Evolutionary conservation across 176 grass and related monocot genomes (phyloP), one percentile per base, ranked within the genome.

Genomic region (Dactylis glomerata): DNA sequence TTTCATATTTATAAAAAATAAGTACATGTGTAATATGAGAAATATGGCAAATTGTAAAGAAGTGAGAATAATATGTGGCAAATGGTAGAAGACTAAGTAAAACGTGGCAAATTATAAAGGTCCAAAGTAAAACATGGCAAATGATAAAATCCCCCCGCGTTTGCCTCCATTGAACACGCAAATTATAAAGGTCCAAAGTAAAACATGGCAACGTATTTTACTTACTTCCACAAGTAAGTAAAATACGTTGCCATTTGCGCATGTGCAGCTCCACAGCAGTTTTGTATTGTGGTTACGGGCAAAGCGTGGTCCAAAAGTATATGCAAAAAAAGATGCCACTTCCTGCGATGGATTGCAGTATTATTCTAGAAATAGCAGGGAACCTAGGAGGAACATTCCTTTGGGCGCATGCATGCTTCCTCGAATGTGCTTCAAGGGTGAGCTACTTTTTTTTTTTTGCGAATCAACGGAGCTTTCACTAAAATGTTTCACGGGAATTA

Each of bases 311-410:
- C 57, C 3, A 58, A 27, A 78, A 16, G 27, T 64, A 64, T 64
- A 31, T 32, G 17, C 5, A 32, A 32, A 5, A 64, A 64, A 40
- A 31, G 55, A 79, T 30, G 36, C 55, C 23, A 62, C 17, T 14
- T 46, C 9, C 4, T 12, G 23, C 4, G 23, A 42, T 34, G 73
- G 47, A 54, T 49, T 17, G 2, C 15, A 38, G 32, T 23, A 68
- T 54, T 68, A 81, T 55, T 82, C 4, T 59, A 67, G 12, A 5
- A 5, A 7, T 10, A 42, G 37, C 24, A 12, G 27, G 24, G 49
- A 75, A 52, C 42, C 63, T 13, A 8, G 34, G 75, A 79, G 55
- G 87, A 84, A 75, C 22, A 66, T 88, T 88, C 87, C 57, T 17
- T 6, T 17, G 62, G 27, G 9, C 5, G 24, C 45, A 41, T 66